phyloP scores from a whole-genome alignment of 352 stramenopile species.

The Globisporangium nodosum region DNA sequence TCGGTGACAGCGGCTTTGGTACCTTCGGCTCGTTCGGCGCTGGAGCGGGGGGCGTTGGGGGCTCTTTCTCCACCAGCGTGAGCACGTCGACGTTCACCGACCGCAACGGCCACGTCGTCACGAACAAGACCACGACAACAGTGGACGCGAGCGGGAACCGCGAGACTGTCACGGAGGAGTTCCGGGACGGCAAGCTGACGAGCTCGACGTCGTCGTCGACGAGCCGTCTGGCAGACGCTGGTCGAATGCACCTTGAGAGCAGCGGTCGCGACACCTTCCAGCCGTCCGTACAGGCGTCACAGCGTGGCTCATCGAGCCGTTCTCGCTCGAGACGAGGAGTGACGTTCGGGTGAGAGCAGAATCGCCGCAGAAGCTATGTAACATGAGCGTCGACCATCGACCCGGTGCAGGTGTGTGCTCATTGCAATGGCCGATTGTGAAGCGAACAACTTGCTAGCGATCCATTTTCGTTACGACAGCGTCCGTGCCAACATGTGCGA shows the following conservation, averaged over 20 bases:
- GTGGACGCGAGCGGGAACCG: conserved; percentile 37
- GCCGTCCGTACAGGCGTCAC: not conserved
- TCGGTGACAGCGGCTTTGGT: too few species aligned
- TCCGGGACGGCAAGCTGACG: conserved; percentile 53
- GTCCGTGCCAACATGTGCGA: too few species aligned
- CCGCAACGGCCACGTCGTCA: conserved; percentile 63
- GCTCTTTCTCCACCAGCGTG: conserved; percentile 9
- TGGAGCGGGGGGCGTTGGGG: too few species aligned
- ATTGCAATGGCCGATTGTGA: too few species aligned
- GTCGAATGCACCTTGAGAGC: conserved; percentile 35
- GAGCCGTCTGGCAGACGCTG: conserved; percentile 43
- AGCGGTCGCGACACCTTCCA: not conserved
- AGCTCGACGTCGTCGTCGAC: conserved; percentile 39
- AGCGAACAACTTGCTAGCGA: too few species aligned
- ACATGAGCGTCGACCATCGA: too few species aligned
- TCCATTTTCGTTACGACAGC: too few species aligned
- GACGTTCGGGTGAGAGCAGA: not conserved
- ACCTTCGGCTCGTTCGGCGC: too few species aligned
- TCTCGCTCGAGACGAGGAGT: not conserved
- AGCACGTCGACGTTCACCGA: conserved; percentile 69
- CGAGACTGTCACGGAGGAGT: conserved; percentile 69
- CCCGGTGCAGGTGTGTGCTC: too few species aligned
- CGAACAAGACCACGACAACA: conserved; percentile 68
- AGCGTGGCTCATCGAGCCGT: not conserved
- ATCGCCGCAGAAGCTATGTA: too few species aligned